These are phyloP conservation scores for Torulaspora quercuum DNA, from an alignment of 805 yeast species.

Conservation along the genomic window DNA sequence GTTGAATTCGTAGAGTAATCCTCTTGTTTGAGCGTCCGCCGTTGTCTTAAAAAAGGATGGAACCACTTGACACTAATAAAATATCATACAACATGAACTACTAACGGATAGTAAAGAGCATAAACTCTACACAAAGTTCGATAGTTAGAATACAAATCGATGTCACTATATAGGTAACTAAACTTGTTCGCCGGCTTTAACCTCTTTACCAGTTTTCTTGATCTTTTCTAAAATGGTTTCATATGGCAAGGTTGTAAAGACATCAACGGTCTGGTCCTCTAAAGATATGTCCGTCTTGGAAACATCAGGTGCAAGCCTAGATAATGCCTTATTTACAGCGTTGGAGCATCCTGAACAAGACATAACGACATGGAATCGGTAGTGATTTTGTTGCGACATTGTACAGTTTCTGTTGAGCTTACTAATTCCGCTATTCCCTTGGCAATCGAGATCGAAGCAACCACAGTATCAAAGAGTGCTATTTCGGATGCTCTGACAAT, in stretches of 20 bases:
- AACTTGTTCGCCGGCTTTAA: conserved; percentile 53
- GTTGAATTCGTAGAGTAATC: too few relatives aligned
- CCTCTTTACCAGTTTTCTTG: conserved; percentile 86
- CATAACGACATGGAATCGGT: conserved; percentile 81
- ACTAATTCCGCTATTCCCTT: not conserved
- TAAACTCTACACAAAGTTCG: too few relatives aligned
- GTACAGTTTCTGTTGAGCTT: not conserved
- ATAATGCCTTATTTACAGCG: conserved; percentile 77
- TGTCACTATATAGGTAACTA: not conserved
- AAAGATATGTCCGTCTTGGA: conserved; percentile 68
- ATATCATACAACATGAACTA: not conserved
- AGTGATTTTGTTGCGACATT: conserved; percentile 47
- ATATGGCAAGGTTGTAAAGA: conserved; percentile 60
- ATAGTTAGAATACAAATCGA: too few relatives aligned
- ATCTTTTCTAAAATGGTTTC: conserved; percentile 80
- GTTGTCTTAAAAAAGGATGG: not conserved
- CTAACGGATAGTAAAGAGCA: not conserved
- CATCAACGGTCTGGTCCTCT: conserved; percentile 78
- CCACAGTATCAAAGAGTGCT: too few relatives aligned
- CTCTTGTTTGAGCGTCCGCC: not conserved
- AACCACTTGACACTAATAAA: not conserved
- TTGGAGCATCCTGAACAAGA: conserved; percentile 83
- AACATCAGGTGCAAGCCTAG: conserved; percentile 65
- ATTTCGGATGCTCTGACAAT: too few relatives aligned
- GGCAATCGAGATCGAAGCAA: not conserved